Conservation (phyloP, 805 yeast species). For the Cyberlindnera xylosilytica region DNA sequence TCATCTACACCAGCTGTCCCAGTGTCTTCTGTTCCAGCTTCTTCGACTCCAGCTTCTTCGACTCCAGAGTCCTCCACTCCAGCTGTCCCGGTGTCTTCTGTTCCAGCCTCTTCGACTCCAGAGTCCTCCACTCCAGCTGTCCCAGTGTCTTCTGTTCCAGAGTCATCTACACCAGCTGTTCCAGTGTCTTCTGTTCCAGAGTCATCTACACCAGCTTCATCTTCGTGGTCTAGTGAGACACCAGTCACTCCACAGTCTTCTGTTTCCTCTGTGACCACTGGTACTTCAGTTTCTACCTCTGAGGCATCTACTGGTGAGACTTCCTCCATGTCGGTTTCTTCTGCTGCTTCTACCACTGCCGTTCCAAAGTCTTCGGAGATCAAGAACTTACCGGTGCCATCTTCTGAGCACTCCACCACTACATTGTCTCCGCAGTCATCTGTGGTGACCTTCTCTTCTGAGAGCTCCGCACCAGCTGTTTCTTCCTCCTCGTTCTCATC, state of each 20-base stretch:
- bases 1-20: background rate
- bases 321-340: background rate
- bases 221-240: no score
- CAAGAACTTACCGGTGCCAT: no score
- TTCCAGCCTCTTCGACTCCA: background rate
- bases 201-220: background rate
- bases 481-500: background rate
- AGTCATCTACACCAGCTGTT: background rate
- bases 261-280: background rate
- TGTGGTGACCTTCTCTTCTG: background rate
- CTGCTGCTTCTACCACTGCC: background rate
- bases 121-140: background rate
- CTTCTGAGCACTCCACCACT: background rate
- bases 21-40: background rate
- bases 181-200: background rate
- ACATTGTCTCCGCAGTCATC: background rate
- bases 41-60: background rate
- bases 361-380: background rate
- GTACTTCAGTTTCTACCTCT: background rate
- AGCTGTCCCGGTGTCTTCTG: background rate
- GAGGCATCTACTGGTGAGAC: background rate
- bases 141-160: background rate
- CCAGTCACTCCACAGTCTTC: background rate
- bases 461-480: background rate
- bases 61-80: slow-evolving; percentile 3